phyloP scores from a whole-genome alignment of 2,329 filamentous ascomycete species.

The Chalaropsis thielavioides region DNA sequence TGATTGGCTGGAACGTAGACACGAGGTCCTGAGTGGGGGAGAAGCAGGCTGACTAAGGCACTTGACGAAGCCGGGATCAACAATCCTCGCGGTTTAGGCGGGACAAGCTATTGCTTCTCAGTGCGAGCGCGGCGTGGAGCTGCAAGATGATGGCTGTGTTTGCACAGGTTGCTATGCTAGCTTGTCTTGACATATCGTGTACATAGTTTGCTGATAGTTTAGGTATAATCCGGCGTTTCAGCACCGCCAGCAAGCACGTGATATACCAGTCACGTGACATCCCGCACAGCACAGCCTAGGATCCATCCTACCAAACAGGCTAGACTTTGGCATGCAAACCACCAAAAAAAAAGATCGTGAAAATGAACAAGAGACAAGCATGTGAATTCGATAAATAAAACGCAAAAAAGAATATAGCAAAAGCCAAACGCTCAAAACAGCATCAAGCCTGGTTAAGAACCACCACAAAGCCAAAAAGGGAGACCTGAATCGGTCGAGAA shows the following conservation, averaged over 20 bases:
- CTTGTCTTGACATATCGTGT: too few relatives aligned
- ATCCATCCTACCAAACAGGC: neutral
- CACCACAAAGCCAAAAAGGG: neutral
- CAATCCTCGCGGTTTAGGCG: neutral
- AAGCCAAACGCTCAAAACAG: neutral
- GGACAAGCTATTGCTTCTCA: too few relatives aligned
- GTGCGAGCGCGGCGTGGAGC: too few relatives aligned
- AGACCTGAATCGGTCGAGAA: neutral
- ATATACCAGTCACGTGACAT: neutral
- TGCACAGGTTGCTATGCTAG: too few relatives aligned
- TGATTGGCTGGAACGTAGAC: constrained; percentile 12
- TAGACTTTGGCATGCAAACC: neutral
- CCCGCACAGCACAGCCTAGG: neutral
- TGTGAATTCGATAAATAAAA: constrained; percentile 2
- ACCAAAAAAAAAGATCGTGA: neutral
- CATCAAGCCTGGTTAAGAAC: neutral
- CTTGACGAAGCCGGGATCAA: neutral
- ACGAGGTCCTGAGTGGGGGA: constrained; percentile 17
- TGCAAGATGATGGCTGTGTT: too few relatives aligned
- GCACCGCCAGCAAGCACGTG: too few relatives aligned
- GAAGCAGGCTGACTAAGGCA: constrained; percentile 7
- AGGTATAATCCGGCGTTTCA: too few relatives aligned
- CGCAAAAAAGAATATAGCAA: neutral
- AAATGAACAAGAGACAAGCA: neutral
- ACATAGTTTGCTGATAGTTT: too few relatives aligned